phyloP scores from a whole-genome alignment of 306 rosid genomes.

The Gastrolobium villosum region DNA sequence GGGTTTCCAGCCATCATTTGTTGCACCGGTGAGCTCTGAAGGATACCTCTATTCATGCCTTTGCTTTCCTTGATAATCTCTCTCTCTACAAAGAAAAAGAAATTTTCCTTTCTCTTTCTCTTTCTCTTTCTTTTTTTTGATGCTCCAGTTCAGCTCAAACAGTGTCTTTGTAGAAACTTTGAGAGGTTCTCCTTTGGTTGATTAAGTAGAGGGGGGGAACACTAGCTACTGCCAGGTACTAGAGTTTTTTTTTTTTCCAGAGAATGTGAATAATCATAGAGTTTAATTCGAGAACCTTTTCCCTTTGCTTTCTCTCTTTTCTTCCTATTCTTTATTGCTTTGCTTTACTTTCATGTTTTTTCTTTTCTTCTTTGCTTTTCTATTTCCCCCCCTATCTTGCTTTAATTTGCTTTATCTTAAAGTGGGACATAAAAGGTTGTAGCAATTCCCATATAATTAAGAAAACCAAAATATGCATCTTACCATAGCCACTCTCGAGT shows the following conservation, averaged over 20 bases:
- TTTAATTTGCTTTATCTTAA: conserved; percentile 82
- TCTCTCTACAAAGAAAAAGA: conserved; percentile 4
- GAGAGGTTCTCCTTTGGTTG: conserved; percentile 57
- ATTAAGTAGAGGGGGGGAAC: conserved; percentile 58
- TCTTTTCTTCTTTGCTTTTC: conserved; percentile 59
- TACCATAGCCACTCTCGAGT: conserved; percentile 46
- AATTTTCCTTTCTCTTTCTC: conserved; percentile 21
- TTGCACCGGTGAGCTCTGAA: conserved; percentile 92
- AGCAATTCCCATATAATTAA: conserved; percentile 71
- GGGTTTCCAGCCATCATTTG: conserved; percentile 96
- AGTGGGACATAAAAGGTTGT: conserved; percentile 86
- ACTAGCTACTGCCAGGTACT: conserved; percentile 30
- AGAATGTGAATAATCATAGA: conserved; percentile 85
- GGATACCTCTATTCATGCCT: conserved; percentile 84
- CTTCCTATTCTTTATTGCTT: conserved; percentile 59
- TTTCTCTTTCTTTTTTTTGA: not conserved
- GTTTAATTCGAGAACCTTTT: conserved; percentile 63
- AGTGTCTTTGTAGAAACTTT: conserved; percentile 47
- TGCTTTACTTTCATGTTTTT: conserved; percentile 56
- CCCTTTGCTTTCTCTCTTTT: conserved; percentile 54
- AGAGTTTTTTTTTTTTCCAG: conserved; percentile 58
- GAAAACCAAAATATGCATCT: conserved; percentile 54
- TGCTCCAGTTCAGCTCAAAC: not conserved
- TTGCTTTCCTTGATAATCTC: not conserved
- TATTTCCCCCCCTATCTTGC: conserved; percentile 53